A percentile compares a stretch with the other conserved stretches of the same genome.
Evolutionary conservation across 2,329 filamentous ascomycete genomes (phyloP).

Genomic region (Phoma sp.): DNA sequence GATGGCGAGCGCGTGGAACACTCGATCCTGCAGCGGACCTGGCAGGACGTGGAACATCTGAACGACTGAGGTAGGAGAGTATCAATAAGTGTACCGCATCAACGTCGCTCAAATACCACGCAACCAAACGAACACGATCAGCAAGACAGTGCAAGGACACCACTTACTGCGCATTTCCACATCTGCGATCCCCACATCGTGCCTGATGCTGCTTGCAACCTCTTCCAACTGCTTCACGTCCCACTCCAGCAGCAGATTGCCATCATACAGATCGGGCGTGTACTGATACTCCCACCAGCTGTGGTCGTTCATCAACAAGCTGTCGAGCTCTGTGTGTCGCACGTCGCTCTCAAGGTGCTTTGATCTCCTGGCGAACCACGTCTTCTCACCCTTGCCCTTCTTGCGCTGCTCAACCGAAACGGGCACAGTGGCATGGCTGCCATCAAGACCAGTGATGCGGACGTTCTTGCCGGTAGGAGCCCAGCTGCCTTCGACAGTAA

Average conservation of each 20-base stretch:
- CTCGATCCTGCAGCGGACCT: slow-evolving; percentile 65
- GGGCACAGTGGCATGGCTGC: slow-evolving; percentile 5
- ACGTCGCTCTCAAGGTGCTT: slow-evolving; percentile 57
- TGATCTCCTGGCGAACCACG: slow-evolving; percentile 66
- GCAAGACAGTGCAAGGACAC: neutral
- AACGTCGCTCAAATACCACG: neutral
- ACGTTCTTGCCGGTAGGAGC: slow-evolving; percentile 15
- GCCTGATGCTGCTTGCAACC: slow-evolving; percentile 29
- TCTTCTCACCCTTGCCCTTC: slow-evolving; percentile 51
- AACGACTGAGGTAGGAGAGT: slow-evolving; percentile 50
- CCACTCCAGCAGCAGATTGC: slow-evolving; percentile 54
- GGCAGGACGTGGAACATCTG: slow-evolving; percentile 71
- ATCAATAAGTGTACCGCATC: neutral
- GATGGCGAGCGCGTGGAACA: slow-evolving; percentile 71
- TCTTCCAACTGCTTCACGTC: slow-evolving; percentile 39
- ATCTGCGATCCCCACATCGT: slow-evolving; percentile 29
- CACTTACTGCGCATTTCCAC: slow-evolving; percentile 49
- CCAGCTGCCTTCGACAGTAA: slow-evolving; percentile 23
- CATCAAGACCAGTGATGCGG: slow-evolving; percentile 17
- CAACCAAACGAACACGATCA: neutral
- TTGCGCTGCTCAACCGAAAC: slow-evolving; percentile 28
- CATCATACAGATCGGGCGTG: slow-evolving; percentile 62
- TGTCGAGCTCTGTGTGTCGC: slow-evolving; percentile 69
- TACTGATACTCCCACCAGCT: slow-evolving; percentile 64
- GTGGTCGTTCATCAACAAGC: slow-evolving; percentile 65